Base-by-base conservation (phyloP, 2,329 filamentous ascomycete species). In the Cladorrhinum sp. region DNA sequence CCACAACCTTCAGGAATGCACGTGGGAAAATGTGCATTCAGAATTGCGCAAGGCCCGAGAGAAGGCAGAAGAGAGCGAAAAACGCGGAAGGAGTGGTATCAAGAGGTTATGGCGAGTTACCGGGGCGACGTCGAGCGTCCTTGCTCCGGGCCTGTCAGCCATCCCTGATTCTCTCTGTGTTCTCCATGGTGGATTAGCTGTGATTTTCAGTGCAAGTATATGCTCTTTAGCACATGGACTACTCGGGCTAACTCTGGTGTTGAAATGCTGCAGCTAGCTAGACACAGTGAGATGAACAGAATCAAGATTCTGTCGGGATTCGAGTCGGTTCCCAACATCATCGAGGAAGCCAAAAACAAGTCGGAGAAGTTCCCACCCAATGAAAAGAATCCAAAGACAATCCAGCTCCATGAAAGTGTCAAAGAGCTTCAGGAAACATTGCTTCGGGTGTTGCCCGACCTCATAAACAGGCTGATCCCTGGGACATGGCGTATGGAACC, bases 271-370 rank as follows among this genome's bases (percentile, higher is more conserved):
- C 46, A 65, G 63, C 50, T 65, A 20, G 64, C 64, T 4, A 57
- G 60, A 12, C 64, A 65, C 20, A 53, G 63, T 24, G 50, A 61
- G 28, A 48, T 59, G 23, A 63, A 65, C 28, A 42, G 64, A 33
- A 24, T 48, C n/a, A 63, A 62, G 42, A 65, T 66, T 51, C 61
- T 66, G 6, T 50, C 33, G 4, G 64, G 59, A 10, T 66, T 66
- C 28, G 62, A 64, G 39, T 50, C 36, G 12, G 46, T 66, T 16
- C 64, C 64, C 0, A 59, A 61, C 24, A 63, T 66, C 51, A 60
- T 66, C 18, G 58, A 64, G 51, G 60, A 57, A 48, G 62, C 61
- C 21, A n/a, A 49, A n/a, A 61, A 54, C 58, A 65, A 64, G 21
- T 8, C 53, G 1, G 14, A 55, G 4, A 59, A 14, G 3, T 62